Conservation (phyloP, 495 filamentous ascomycete species). For the Talaromyces wortmannii region DNA sequence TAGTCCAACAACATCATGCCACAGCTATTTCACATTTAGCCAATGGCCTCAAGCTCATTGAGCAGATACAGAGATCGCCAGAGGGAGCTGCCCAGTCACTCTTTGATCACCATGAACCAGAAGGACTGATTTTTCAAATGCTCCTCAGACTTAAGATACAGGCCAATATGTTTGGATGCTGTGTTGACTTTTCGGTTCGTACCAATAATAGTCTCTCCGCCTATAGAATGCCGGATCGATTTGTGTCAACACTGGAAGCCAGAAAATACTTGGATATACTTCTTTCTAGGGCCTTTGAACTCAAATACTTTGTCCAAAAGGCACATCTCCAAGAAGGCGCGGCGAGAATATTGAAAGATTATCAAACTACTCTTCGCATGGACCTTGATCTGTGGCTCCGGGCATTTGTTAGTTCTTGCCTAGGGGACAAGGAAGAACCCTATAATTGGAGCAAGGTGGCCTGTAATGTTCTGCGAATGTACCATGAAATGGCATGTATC, state of each 20-base stretch:
- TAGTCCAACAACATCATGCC: conserved; percentile 12
- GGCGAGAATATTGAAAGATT: neutral
- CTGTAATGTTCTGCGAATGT: conserved; percentile 18
- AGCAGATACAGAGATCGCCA: neutral
- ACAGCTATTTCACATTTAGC: conserved; percentile 16
- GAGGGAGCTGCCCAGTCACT: neutral
- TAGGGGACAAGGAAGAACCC: neutral
- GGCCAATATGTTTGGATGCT: neutral
- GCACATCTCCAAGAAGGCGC: neutral
- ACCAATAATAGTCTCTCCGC: neutral
- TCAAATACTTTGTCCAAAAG: neutral
- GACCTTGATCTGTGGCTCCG: neutral
- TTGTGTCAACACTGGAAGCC: neutral
- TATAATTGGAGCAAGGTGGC: neutral
- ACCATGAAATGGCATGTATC: conserved; percentile 32
- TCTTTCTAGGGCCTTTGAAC: neutral
- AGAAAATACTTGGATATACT: neutral
- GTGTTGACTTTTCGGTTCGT: neutral
- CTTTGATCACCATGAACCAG: neutral
- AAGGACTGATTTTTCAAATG: neutral
- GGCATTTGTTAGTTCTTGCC: neutral
- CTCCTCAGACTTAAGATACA: neutral
- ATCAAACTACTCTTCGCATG: neutral
- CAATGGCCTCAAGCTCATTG: conserved; percentile 6
- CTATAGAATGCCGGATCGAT: neutral